Evolutionary conservation across 106 monocot genomes (phyloP).

Genomic region (Triglochin maritima): DNA sequence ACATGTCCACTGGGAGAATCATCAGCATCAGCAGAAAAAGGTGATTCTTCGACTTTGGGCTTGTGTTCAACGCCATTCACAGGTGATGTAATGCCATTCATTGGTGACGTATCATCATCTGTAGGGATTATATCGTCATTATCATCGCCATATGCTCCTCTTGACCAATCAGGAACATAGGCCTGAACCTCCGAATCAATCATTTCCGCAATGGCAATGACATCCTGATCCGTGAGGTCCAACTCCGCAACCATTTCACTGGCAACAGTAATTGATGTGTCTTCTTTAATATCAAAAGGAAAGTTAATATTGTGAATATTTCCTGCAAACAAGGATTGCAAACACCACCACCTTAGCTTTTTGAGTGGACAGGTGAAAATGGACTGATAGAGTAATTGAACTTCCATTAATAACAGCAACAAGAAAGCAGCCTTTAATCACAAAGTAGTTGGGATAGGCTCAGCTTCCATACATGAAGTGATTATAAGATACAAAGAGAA

Average conservation of each 20-base stretch:
- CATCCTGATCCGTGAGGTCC: slow-evolving; percentile 55
- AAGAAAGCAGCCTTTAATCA: not conserved
- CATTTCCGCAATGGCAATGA: slow-evolving; percentile 58
- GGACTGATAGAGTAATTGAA: not conserved
- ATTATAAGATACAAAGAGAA: too few species aligned
- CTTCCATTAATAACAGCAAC: not conserved
- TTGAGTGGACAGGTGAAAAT: not conserved
- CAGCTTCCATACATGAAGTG: too few species aligned
- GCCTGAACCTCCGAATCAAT: slow-evolving; percentile 58
- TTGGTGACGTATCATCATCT: not conserved
- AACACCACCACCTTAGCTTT: not conserved
- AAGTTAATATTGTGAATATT: slow-evolving; percentile 48
- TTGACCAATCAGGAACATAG: slow-evolving; percentile 42
- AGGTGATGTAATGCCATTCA: not conserved
- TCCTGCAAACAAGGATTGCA: slow-evolving; percentile 18
- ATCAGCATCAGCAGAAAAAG: not conserved
- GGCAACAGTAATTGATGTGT: slow-evolving; percentile 53
- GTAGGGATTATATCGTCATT: not conserved
- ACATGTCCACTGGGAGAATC: not conserved
- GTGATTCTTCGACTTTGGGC: not conserved
- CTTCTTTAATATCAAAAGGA: slow-evolving; percentile 51
- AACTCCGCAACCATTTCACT: slow-evolving; percentile 58
- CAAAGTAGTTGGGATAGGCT: not conserved
- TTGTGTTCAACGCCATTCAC: too few species aligned
- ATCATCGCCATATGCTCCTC: slow-evolving; percentile 6